These are phyloP conservation scores for Pisolithus microcarpus DNA, from an alignment of 768 basidiomycete genomes.

Conservation along the genomic window DNA sequence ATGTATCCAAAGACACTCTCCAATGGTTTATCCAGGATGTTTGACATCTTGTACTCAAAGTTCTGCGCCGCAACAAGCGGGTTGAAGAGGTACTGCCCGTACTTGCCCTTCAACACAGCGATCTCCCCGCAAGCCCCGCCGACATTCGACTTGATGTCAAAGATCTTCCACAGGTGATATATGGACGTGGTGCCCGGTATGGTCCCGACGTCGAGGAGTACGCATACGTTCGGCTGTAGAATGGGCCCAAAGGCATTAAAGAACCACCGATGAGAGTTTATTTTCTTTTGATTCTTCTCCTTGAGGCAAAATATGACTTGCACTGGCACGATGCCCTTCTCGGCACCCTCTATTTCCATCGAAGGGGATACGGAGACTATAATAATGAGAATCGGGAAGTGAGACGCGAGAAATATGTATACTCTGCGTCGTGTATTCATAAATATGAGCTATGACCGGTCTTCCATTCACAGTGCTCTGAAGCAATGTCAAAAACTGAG, in stretches of 20 bases:
- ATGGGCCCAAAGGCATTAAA: constrained; percentile 85
- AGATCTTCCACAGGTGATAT: constrained; percentile 93
- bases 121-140: constrained; percentile 95
- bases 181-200: constrained; percentile 84
- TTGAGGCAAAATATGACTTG: constrained; percentile 91
- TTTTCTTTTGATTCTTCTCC: constrained; percentile 93
- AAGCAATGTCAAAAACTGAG: constrained; percentile 2
- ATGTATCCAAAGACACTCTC: constrained; percentile 92
- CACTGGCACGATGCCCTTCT: constrained; percentile 78
- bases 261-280: constrained; percentile 93
- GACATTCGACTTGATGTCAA: constrained; percentile 86
- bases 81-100: constrained; percentile 70
- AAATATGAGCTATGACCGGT: constrained; percentile 83
- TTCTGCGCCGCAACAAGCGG: constrained; percentile 89
- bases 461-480: constrained; percentile 73
- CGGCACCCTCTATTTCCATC: constrained; percentile 73
- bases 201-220: constrained; percentile 82
- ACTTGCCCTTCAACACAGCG: constrained; percentile 84
- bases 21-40: constrained; percentile 88
- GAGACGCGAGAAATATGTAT: neutral
- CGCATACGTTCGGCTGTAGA: constrained; percentile 86
- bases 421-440: constrained; percentile 93
- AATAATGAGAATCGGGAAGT: constrained; percentile 3
- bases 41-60: constrained; percentile 92
- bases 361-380: constrained; percentile 76